Conservation (phyloP, 2,329 filamentous ascomycete genomes). For the Penicillium concentricum region DNA sequence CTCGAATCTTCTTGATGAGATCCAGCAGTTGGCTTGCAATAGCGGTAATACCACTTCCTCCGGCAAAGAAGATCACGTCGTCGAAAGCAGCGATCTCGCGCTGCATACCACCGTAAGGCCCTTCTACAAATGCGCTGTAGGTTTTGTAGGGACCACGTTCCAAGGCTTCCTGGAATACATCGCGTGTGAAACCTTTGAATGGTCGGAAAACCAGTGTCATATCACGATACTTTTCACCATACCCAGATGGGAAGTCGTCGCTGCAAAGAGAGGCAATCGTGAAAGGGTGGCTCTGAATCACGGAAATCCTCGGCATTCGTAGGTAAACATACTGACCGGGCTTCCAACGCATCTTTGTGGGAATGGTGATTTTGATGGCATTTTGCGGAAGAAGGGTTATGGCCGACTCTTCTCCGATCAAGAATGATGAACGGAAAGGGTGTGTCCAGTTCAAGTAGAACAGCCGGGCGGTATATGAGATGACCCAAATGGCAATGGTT, state of each 20-base stretch:
- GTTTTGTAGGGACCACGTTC: conserved; percentile 87
- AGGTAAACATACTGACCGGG: conserved; percentile 95
- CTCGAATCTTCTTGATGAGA: conserved; percentile 93
- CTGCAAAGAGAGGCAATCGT: conserved; percentile 91
- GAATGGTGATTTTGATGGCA: conserved; percentile 92
- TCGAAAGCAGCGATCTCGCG: conserved; percentile 88
- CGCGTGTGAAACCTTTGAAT: conserved; percentile 84
- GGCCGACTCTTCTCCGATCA: conserved; percentile 88
- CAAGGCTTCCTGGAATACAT: conserved; percentile 77
- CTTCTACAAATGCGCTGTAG: conserved; percentile 88
- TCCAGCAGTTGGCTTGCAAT: conserved; percentile 88
- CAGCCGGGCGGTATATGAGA: conserved; percentile 71
- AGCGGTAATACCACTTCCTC: conserved; percentile 91
- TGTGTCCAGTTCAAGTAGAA: conserved; percentile 89
- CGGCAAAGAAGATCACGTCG: conserved; percentile 87
- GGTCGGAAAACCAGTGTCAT: conserved; percentile 90
- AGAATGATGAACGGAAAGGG: conserved; percentile 70
- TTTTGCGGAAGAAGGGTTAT: conserved; percentile 88
- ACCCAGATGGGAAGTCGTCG: conserved; percentile 88
- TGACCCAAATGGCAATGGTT: conserved; percentile 73
- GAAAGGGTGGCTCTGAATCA: conserved; percentile 93
- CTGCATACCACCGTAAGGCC: conserved; percentile 92
- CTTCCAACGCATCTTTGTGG: conserved; percentile 88
- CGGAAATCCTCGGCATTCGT: conserved; percentile 85
- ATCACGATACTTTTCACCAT: conserved; percentile 83